phyloP scores from a whole-genome alignment of 2,329 filamentous ascomycete genomes.

The Alternaria gansuensis region DNA sequence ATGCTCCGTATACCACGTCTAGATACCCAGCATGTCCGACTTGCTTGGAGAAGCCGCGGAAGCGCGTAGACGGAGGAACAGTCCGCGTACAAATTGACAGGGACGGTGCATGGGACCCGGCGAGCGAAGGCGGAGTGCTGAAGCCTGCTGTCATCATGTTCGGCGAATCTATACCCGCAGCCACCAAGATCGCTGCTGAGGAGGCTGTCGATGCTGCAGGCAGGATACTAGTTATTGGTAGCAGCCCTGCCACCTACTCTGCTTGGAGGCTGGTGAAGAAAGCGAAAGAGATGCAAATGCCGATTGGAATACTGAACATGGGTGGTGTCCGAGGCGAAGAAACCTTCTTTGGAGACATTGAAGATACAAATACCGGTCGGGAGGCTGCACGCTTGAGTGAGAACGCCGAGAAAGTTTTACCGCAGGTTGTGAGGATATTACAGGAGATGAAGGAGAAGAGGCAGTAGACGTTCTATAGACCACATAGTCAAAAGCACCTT shows the following conservation, averaged over 20 bases:
- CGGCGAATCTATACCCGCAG: constrained; percentile 79
- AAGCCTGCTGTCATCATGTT: constrained; percentile 98
- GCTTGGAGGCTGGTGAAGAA: constrained; percentile 89
- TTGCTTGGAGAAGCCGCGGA: constrained; percentile 75
- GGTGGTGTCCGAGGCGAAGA: constrained; percentile 84
- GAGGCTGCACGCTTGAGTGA: constrained; percentile 54
- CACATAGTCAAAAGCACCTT: neutral
- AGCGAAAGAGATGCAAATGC: constrained; percentile 82
- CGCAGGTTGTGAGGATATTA: constrained; percentile 41
- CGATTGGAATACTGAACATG: constrained; percentile 87
- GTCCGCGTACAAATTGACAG: constrained; percentile 71
- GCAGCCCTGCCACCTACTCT: constrained; percentile 92
- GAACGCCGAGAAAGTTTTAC: constrained; percentile 52
- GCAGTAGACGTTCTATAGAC: neutral
- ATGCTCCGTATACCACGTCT: constrained; percentile 87
- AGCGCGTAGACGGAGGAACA: constrained; percentile 60
- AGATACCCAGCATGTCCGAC: constrained; percentile 88
- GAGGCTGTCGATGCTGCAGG: constrained; percentile 76
- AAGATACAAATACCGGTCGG: constrained; percentile 53
- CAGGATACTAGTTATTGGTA: constrained; percentile 81
- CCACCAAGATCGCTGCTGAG: constrained; percentile 80
- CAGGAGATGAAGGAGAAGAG: constrained; percentile 24
- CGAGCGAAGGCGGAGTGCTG: constrained; percentile 73
- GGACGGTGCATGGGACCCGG: constrained; percentile 77
- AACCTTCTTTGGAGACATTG: constrained; percentile 69